Conservation (phyloP, 805 yeast genomes). For the Wickerhamomyces chambardii region DNA sequence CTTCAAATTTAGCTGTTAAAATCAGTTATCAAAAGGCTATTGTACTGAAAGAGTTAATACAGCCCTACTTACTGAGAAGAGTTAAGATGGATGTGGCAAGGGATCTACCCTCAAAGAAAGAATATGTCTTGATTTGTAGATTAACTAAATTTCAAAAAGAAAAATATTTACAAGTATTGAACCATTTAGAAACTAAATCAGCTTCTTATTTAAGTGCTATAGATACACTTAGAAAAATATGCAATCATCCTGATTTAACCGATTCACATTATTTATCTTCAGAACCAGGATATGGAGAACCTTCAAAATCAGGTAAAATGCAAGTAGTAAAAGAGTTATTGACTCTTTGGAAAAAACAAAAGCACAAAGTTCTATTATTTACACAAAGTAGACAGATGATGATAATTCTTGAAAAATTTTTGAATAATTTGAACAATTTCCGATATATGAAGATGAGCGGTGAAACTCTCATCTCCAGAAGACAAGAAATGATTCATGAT, state of each 20-base stretch:
- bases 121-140: slow-evolving; percentile 88
- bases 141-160: slow-evolving; percentile 69
- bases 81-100: slow-evolving; percentile 92
- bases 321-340: slow-evolving; percentile 76
- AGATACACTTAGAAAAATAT: slow-evolving; percentile 81
- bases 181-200: slow-evolving; percentile 72
- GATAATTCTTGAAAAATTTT: slow-evolving; percentile 69
- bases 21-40: slow-evolving; percentile 96
- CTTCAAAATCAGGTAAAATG: slow-evolving; percentile 74
- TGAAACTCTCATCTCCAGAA: slow-evolving; percentile 63
- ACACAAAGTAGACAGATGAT: slow-evolving; percentile 94
- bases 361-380: slow-evolving; percentile 76
- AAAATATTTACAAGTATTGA: slow-evolving; percentile 65
- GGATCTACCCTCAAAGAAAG: slow-evolving; percentile 87
- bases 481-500: slow-evolving; percentile 75
- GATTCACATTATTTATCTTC: slow-evolving; percentile 27
- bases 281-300: slow-evolving; percentile 39
- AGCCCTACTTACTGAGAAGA: slow-evolving; percentile 82
- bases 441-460: slow-evolving; percentile 89
- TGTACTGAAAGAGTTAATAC: slow-evolving; percentile 73
- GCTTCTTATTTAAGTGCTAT: slow-evolving; percentile 80
- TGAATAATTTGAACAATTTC: slow-evolving; percentile 28
- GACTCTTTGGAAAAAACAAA: slow-evolving; percentile 67
- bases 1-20: slow-evolving; percentile 91
- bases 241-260: slow-evolving; percentile 92